Base-by-base conservation (phyloP, 1,284 basidiomycete genomes). In the Pseudozyma thailandica region DNA sequence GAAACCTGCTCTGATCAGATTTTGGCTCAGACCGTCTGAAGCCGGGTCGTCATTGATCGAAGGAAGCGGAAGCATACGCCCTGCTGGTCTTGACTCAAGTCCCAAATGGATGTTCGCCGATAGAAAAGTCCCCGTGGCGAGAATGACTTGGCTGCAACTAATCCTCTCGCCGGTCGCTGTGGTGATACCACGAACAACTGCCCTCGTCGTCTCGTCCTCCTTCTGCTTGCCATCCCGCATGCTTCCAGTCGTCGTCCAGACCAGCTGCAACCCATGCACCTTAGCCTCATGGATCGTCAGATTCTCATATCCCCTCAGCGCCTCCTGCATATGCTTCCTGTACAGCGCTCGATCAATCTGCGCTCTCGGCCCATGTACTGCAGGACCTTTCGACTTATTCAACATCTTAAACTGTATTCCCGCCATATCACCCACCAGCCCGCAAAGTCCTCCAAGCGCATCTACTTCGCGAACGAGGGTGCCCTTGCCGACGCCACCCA, bases 101-200 rank as follows among this genome's bases (percentile, higher is more conserved):
- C 92, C 92, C 37, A 94, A 90, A 77, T 94, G 92, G 49, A 94
- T 92, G 83, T 93, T 90, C 15, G 91, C 93, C 2, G 90, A 90
- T 15, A 95, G 86, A 79, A 95, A 95, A 0, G 93, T 95, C 12
- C 93, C 93, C 0, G 93, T 94, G 71, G 92, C 93, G 20, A 94
- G 87, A 26, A 94, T 90, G 6, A 93, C 90, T 72, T 91, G 88
- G 2, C 89, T 89, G 75, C 92, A 94, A 8, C 84, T 84, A 31
- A 94, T 88, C 9, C 88, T 77, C 47, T 93, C 90, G n/a, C 92
- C 91, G 0, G 87, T 86, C 30, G 91, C 91, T 91, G 79, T 90
- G 42, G 92, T 87, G 25, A 94, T 87, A 6, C 92, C 92, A 7
- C 84, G 79, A 1, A 93, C 86, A 39, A 85, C 86, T 0, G 87